Conservation (phyloP, 2,329 filamentous ascomycete genomes). For the Cadophora luteo-olivacea region DNA sequence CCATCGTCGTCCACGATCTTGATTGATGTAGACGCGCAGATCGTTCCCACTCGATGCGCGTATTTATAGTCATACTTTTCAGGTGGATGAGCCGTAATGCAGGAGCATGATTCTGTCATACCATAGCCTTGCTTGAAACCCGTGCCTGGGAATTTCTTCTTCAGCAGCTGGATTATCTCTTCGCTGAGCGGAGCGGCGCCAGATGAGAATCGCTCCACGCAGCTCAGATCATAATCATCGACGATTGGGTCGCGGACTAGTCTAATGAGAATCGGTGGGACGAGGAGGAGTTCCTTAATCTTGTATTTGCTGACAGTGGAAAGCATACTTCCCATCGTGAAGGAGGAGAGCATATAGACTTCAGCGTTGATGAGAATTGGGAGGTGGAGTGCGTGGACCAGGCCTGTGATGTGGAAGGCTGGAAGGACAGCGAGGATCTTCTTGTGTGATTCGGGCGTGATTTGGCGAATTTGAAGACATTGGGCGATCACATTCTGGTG, state of each 20-base stretch:
- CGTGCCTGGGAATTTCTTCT: slow-evolving; percentile 50
- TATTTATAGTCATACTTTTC: slow-evolving; percentile 63
- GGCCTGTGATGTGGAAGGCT: slow-evolving; percentile 63
- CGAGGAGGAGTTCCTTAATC: slow-evolving; percentile 70
- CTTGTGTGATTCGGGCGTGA: slow-evolving; percentile 62
- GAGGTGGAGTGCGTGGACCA: slow-evolving; percentile 67
- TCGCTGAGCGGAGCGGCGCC: slow-evolving; percentile 57
- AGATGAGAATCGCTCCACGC: slow-evolving; percentile 51
- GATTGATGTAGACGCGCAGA: slow-evolving; percentile 64
- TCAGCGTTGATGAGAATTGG: slow-evolving; percentile 69
- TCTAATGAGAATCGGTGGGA: slow-evolving; percentile 77
- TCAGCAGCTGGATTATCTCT: slow-evolving; percentile 46
- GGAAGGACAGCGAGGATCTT: slow-evolving; percentile 71
- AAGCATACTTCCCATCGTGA: slow-evolving; percentile 67
- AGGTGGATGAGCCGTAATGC: slow-evolving; percentile 66
- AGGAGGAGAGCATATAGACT: slow-evolving; percentile 68
- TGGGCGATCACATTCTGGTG: slow-evolving; percentile 48
- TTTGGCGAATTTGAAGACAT: slow-evolving; percentile 60
- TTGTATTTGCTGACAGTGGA: slow-evolving; percentile 68
- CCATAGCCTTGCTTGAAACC: slow-evolving; percentile 59
- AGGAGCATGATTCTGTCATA: slow-evolving; percentile 65
- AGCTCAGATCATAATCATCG: slow-evolving; percentile 58
- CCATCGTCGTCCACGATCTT: slow-evolving; percentile 65
- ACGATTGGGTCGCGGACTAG: slow-evolving; percentile 49
- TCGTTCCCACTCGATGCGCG: slow-evolving; percentile 59